These are phyloP conservation scores for Phytophthora cajani DNA, from an alignment of 352 stramenopile species.

Conservation along the genomic window DNA sequence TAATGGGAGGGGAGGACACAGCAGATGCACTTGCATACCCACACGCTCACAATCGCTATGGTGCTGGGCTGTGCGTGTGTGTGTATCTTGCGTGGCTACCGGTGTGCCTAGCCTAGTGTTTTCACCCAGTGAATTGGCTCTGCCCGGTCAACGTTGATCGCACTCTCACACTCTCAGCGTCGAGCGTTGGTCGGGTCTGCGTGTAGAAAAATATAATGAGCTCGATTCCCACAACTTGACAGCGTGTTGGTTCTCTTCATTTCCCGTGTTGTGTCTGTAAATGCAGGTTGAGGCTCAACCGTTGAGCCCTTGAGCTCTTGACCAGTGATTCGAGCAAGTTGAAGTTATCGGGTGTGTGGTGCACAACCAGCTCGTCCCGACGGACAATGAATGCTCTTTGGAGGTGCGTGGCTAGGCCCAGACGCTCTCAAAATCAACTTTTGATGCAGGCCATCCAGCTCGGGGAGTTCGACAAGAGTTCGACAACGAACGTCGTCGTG, in stretches of 20 bases:
- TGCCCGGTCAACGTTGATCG: neutral
- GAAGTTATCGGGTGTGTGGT: neutral
- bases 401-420: constrained; percentile 1
- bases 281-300: too few species aligned
- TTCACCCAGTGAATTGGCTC: neutral
- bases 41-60: neutral
- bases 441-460: constrained; percentile 5
- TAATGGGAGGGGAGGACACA: constrained; percentile 4
- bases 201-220: constrained; percentile 29
- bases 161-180: neutral
- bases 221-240: neutral
- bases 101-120: constrained; percentile 5
- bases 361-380: constrained; percentile 8
- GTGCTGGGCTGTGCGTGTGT: constrained; percentile 2
- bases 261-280: neutral
- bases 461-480: neutral
- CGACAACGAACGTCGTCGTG: constrained; percentile 15
- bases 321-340: constrained; percentile 19
- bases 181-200: constrained; percentile 1
- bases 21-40: constrained; percentile 9
- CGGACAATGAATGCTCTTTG: constrained; percentile 31
- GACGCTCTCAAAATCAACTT: constrained; percentile 5
- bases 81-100: neutral
- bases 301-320: too few species aligned
- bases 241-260: neutral